phyloP scores from a whole-genome alignment of 2,329 filamentous ascomycete species.

The Sclerotinia sclerotiorum region DNA sequence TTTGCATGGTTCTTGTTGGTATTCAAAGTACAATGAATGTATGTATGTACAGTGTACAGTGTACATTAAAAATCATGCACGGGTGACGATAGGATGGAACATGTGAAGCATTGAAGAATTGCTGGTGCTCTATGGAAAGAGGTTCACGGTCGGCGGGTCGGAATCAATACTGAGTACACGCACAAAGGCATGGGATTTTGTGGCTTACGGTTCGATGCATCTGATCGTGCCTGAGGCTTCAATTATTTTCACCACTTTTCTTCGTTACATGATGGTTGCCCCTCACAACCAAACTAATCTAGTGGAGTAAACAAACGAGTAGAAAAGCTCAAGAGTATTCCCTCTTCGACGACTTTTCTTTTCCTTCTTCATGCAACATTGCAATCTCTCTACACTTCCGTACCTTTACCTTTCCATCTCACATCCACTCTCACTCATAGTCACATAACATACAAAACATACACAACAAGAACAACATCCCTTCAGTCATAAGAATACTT shows the following conservation, averaged over 20 bases:
- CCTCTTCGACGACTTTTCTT: slow-evolving; percentile 16
- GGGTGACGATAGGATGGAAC: slow-evolving; percentile 7
- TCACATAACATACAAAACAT: slow-evolving; percentile 27
- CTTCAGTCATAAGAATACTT: slow-evolving; percentile 32
- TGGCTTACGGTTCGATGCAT: not conserved
- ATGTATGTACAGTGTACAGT: too few relatives aligned
- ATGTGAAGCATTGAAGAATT: not conserved
- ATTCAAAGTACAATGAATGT: not conserved
- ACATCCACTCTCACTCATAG: slow-evolving; percentile 31
- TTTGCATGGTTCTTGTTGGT: slow-evolving; percentile 8
- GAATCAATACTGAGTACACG: not conserved
- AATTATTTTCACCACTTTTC: not conserved
- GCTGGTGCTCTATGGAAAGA: not conserved
- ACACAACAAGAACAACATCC: slow-evolving; percentile 33
- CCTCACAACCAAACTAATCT: slow-evolving; percentile 22
- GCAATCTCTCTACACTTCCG: slow-evolving; percentile 35
- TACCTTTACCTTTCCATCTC: slow-evolving; percentile 40
- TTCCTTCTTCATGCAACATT: slow-evolving; percentile 38
- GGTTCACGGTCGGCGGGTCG: slow-evolving; percentile 17
- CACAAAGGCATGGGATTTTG: too few relatives aligned
- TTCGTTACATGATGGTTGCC: slow-evolving; percentile 13
- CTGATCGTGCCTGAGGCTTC: slow-evolving; percentile 5
- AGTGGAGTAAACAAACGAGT: slow-evolving; percentile 23
- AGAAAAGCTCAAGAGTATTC: slow-evolving; percentile 20
- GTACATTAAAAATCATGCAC: slow-evolving; percentile 10